phyloP scores from a whole-genome alignment of 108 stramenopile genomes.

The Skeletonema tropicum region DNA sequence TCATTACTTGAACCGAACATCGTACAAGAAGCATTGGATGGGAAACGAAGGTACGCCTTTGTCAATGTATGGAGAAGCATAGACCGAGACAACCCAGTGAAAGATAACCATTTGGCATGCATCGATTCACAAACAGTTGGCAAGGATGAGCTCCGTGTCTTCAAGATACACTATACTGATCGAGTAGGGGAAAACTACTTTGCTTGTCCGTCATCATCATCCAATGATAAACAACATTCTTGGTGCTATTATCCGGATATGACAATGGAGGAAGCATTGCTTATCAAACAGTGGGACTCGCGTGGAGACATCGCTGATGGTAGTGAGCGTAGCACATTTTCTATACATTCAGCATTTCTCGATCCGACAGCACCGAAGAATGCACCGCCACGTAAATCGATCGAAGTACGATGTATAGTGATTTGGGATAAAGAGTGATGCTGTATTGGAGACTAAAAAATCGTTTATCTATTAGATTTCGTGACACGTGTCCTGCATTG shows the following conservation, averaged over 20 bases:
- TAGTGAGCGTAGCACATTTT: constrained; percentile 21
- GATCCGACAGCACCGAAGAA: constrained; percentile 33
- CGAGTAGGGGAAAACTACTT: constrained; percentile 67
- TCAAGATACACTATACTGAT: constrained; percentile 65
- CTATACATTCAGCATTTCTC: constrained; percentile 55
- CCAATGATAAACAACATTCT: constrained; percentile 23
- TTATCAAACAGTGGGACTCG: constrained; percentile 59
- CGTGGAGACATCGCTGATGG: constrained; percentile 48
- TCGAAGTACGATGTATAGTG: constrained; percentile 60
- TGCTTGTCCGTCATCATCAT: constrained; percentile 17
- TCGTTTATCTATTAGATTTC: too few species aligned
- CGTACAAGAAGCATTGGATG: constrained; percentile 49
- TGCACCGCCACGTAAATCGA: constrained; percentile 44
- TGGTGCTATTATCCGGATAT: constrained; percentile 70
- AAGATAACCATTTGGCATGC: constrained; percentile 57
- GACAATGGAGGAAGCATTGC: constrained; percentile 53
- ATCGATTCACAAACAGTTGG: constrained; percentile 47
- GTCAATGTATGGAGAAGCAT: constrained; percentile 72
- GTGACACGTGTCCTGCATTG: too few species aligned
- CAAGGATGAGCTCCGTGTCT: constrained; percentile 42
- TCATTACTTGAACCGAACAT: constrained; percentile 52
- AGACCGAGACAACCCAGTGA: constrained; percentile 45
- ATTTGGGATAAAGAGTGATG: constrained; percentile 39
- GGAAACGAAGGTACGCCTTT: constrained; percentile 59
- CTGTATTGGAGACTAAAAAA: not conserved